Conservation (phyloP, 2,329 filamentous ascomycete species). For the Fusarium scirpi region DNA sequence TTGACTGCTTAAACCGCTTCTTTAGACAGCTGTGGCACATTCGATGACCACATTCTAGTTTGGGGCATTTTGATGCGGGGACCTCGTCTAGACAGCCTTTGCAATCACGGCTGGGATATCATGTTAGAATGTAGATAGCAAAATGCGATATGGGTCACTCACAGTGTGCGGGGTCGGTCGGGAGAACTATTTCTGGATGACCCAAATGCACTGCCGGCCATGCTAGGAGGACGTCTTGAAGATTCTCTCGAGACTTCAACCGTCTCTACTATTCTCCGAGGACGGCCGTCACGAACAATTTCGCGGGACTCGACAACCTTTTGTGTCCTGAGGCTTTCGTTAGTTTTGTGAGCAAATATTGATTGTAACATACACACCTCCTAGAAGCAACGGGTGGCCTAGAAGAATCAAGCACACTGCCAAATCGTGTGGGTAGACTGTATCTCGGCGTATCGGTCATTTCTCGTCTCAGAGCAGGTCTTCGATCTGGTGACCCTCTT, state of each 20-base stretch:
- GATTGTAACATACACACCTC: constrained; percentile 41
- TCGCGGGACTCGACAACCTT: constrained; percentile 45
- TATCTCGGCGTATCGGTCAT: constrained; percentile 49
- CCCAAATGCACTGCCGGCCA: constrained; percentile 47
- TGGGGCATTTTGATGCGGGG: constrained; percentile 71
- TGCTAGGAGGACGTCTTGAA: constrained; percentile 45
- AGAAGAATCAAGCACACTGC: constrained; percentile 51
- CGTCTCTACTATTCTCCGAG: constrained; percentile 38
- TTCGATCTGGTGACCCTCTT: constrained; percentile 46
- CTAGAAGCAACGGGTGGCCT: constrained; percentile 52
- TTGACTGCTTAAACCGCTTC: constrained; percentile 78
- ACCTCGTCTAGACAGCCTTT: constrained; percentile 79
- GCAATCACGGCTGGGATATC: constrained; percentile 71
- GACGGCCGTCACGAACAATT: constrained; percentile 40
- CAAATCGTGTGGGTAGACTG: constrained; percentile 41
- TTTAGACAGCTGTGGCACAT: constrained; percentile 85
- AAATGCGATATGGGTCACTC: constrained; percentile 16
- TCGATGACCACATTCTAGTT: constrained; percentile 81
- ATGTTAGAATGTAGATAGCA: not conserved
- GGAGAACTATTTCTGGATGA: constrained; percentile 46
- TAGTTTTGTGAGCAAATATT: constrained; percentile 6
- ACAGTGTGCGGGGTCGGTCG: constrained; percentile 46
- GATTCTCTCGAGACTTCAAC: constrained; percentile 44
- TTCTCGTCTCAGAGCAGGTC: constrained; percentile 47
- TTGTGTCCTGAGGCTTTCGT: constrained; percentile 28